These are phyloP conservation scores for Hypoxylon sp. DNA, from an alignment of 2,329 filamentous ascomycete genomes.

Conservation along the genomic window DNA sequence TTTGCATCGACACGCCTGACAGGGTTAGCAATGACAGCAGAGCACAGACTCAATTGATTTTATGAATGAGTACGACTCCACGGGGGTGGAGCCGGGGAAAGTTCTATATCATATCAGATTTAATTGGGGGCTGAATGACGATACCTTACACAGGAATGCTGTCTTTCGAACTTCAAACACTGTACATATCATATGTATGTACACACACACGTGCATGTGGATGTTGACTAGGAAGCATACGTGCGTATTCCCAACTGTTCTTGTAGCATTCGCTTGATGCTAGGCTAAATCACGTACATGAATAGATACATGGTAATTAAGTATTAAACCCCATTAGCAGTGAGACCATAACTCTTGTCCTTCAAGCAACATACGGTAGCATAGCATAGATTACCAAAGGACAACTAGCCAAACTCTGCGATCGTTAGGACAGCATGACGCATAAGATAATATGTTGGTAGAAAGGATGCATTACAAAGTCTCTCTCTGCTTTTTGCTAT, in stretches of 20 bases:
- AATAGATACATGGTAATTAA: slow-evolving; percentile 3
- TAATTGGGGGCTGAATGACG: slow-evolving; percentile 25
- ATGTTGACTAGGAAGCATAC: slow-evolving; percentile 9
- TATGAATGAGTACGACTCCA: slow-evolving; percentile 25
- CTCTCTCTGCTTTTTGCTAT: slow-evolving; percentile 25
- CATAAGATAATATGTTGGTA: slow-evolving; percentile 31
- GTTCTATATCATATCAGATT: slow-evolving; percentile 31
- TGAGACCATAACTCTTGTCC: slow-evolving; percentile 21
- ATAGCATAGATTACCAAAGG: slow-evolving; percentile 38
- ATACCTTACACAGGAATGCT: slow-evolving; percentile 8
- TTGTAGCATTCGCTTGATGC: slow-evolving; percentile 19
- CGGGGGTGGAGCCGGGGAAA: slow-evolving; percentile 32
- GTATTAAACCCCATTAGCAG: slow-evolving; percentile 19
- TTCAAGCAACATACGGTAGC: slow-evolving; percentile 31
- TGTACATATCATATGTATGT: slow-evolving; percentile 1
- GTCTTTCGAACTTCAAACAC: slow-evolving; percentile 3
- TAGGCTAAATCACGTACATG: slow-evolving; percentile 34
- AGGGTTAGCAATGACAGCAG: slow-evolving; percentile 37
- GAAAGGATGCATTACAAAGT: slow-evolving; percentile 24
- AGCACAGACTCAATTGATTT: slow-evolving; percentile 35
- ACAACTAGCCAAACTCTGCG: slow-evolving; percentile 33
- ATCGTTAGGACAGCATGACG: slow-evolving; percentile 26
- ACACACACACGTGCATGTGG: slow-evolving; percentile 18
- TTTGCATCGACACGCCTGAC: slow-evolving; percentile 46
- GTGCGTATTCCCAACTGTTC: slow-evolving; percentile 17